These are phyloP conservation scores for Yarrowia osloensis DNA, from an alignment of 805 yeast species.

Conservation along the genomic window DNA sequence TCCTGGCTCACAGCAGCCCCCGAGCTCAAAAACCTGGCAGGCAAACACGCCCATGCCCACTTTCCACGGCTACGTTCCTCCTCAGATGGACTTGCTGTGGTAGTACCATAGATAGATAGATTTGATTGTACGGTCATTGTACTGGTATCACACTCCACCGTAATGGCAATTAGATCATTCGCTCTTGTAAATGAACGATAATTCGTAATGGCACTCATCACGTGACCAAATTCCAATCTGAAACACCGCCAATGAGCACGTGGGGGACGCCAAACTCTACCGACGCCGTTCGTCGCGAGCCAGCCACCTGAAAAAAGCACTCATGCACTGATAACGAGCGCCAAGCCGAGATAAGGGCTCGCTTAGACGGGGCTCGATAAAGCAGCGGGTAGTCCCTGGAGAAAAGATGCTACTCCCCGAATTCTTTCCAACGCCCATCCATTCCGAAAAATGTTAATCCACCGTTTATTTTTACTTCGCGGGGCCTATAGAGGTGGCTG, in stretches of 20 bases:
- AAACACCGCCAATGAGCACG: not conserved
- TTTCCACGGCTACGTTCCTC: slow-evolving; percentile 3
- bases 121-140: no score
- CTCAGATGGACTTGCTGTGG: not conserved
- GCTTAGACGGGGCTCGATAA: not conserved
- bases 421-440: not conserved
- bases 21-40: not conserved
- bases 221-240: not conserved
- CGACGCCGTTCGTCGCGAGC: not conserved
- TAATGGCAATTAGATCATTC: no score
- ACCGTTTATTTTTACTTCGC: slow-evolving; percentile 2
- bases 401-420: not conserved
- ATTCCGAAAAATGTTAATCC: not conserved
- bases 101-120: not conserved
- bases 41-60: slow-evolving; percentile 17
- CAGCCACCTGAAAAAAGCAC: not conserved
- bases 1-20: slow-evolving; percentile 1
- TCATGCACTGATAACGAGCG: slow-evolving; percentile 3
- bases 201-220: no score
- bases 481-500: not conserved
- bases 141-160: no score
- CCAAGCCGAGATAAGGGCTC: not conserved
- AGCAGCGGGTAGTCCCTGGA: not conserved
- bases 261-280: not conserved
- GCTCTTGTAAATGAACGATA: no score